A percentile compares a stretch with the other conserved stretches of the same genome.
These are phyloP conservation scores for Saturnispora saitoi DNA, from an alignment of 805 yeast genomes.

Conservation along the genomic window DNA sequence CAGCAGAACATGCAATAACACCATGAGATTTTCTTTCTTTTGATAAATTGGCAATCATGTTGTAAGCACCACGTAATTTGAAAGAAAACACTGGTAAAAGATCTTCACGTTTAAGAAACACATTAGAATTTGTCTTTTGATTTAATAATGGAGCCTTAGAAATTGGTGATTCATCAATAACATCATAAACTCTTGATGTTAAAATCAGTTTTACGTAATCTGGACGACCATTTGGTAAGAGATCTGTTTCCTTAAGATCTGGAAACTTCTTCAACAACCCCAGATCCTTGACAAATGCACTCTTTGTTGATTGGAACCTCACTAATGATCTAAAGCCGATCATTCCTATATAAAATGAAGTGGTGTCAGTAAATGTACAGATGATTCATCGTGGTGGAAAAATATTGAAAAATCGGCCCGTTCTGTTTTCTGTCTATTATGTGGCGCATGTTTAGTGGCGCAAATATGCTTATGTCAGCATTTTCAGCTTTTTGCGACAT, in stretches of 20 bases:
- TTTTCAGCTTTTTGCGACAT: no score
- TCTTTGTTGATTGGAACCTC: conserved; percentile 3
- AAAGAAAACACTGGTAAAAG: conserved; percentile 90
- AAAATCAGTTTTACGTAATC: conserved; percentile 87
- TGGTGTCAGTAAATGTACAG: no score
- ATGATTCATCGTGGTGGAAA: no score
- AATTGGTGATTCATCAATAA: conserved; percentile 82
- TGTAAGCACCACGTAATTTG: conserved; percentile 95
- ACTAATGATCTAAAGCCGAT: not conserved
- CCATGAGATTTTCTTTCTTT: conserved; percentile 64
- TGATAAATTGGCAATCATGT: conserved; percentile 85
- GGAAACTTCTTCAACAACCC: conserved; percentile 30
- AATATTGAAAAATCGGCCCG: not conserved
- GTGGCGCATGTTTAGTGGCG: no score
- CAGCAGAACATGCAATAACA: conserved; percentile 97
- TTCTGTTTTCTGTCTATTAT: no score
- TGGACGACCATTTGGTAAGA: conserved; percentile 60
- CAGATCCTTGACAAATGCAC: not conserved
- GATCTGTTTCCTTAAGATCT: conserved; percentile 41
- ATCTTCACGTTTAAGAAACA: conserved; percentile 85
- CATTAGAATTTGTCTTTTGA: conserved; percentile 64
- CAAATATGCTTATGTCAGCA: no score
- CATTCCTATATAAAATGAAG: not conserved
- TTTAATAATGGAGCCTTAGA: conserved; percentile 68
- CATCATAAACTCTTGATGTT: conserved; percentile 92